Percentiles rank a stretch among this genome's conserved stretches.
These are phyloP conservation scores for Talaromyces sp. DNA, from an alignment of 2,329 filamentous ascomycete species.

Conservation along the genomic window DNA sequence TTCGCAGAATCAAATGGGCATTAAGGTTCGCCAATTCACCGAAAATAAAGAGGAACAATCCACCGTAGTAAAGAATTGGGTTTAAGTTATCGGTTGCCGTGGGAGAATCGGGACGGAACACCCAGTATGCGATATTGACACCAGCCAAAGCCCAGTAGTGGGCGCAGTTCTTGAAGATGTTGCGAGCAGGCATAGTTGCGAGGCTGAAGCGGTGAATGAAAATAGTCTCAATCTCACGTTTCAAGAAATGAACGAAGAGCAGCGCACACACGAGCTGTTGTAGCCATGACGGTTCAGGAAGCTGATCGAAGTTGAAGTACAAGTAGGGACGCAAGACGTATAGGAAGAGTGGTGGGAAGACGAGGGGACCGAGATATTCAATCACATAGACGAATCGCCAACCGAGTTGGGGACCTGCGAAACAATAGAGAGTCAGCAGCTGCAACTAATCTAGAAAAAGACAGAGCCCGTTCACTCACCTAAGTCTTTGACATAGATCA, in stretches of 20 bases:
- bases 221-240: conserved; percentile 91
- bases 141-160: conserved; percentile 93
- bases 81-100: conserved; percentile 55
- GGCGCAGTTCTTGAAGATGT: conserved; percentile 91
- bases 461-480: conserved; percentile 52
- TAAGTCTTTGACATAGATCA: conserved; percentile 85
- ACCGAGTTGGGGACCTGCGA: conserved; percentile 74
- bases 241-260: conserved; percentile 79
- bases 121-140: conserved; percentile 74
- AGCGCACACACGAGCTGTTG: conserved; percentile 74
- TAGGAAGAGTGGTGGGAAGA: conserved; percentile 76
- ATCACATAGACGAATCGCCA: conserved; percentile 94
- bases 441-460: background rate
- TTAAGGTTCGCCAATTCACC: conserved; percentile 78
- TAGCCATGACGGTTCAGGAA: conserved; percentile 54
- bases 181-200: conserved; percentile 84
- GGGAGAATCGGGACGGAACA: conserved; percentile 72
- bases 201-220: conserved; percentile 94
- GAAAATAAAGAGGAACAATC: conserved; percentile 68
- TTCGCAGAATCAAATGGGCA: conserved; percentile 74
- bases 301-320: conserved; percentile 55
- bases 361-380: conserved; percentile 87
- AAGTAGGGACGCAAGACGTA: conserved; percentile 68
- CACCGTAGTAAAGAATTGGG: conserved; percentile 59
- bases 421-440: conserved; percentile 4